Conservation (phyloP, 148 eudicot species). For the Vaccinium vitisidaea region DNA sequence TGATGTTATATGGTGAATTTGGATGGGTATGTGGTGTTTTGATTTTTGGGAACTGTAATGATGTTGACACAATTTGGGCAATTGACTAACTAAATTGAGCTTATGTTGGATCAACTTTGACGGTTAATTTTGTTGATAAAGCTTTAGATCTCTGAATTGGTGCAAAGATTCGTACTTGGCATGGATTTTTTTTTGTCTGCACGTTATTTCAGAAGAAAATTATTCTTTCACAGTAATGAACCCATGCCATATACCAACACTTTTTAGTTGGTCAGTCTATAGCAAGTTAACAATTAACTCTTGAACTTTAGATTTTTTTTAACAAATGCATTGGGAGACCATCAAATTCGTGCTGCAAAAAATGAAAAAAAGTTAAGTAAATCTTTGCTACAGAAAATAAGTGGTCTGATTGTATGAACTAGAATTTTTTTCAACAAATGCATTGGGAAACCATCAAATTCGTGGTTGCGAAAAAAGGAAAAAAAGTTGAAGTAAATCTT, state of each 20-base stretch:
- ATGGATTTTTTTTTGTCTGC: background rate
- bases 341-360: background rate
- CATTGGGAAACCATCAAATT: background rate
- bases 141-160: background rate
- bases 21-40: slow-evolving; percentile 10
- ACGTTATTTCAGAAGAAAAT: background rate
- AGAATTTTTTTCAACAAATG: background rate
- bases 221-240: background rate
- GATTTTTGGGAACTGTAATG: background rate
- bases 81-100: background rate
- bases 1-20: background rate
- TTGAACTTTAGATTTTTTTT: background rate
- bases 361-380: no score
- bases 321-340: background rate
- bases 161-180: background rate
- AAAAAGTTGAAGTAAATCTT: no score
- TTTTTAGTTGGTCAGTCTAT: background rate
- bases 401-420: background rate
- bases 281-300: background rate
- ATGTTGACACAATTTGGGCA: background rate
- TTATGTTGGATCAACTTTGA: background rate
- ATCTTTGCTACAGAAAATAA: no score
- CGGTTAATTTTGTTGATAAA: background rate
- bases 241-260: background rate
- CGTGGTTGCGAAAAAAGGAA: background rate